Conservation (phyloP, 257 asterid species). For the Primulina huaijiensis region DNA sequence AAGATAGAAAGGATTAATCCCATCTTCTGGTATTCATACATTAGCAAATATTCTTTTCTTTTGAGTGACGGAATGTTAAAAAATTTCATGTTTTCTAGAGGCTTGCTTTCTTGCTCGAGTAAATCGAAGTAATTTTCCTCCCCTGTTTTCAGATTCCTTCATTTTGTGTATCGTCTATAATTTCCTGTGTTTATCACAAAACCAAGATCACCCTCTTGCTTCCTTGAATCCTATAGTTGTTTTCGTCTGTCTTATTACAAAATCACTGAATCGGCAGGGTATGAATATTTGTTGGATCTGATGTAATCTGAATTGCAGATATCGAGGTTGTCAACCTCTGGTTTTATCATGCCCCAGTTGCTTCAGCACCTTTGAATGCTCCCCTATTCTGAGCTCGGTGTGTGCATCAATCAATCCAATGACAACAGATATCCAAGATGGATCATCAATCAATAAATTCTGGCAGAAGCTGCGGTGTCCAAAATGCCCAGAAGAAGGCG, state of each 20-base stretch:
- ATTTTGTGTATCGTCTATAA: background rate
- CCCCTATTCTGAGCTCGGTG: conserved; percentile 62
- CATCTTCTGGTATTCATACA: background rate
- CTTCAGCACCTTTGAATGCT: conserved; percentile 59
- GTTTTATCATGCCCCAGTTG: conserved; percentile 85
- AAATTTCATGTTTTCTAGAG: conserved; percentile 7
- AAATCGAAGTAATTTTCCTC: background rate
- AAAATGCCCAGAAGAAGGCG: conserved; percentile 76
- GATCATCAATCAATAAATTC: conserved; percentile 41
- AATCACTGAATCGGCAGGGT: background rate
- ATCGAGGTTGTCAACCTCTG: conserved; percentile 78
- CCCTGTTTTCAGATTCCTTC: conserved; percentile 10
- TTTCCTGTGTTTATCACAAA: background rate
- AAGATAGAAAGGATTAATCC: background rate
- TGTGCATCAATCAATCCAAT: conserved; percentile 49
- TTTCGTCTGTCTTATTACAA: background rate
- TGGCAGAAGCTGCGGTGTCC: conserved; percentile 82
- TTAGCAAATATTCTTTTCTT: background rate
- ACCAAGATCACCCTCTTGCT: background rate
- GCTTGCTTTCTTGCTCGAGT: conserved; percentile 11
- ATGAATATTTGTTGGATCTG: conserved; percentile 4
- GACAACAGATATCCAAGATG: conserved; percentile 41
- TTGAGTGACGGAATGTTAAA: conserved; percentile 3
- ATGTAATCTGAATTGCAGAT: conserved; percentile 53
- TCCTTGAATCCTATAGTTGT: background rate